Percentiles rank a stretch among this genome's conserved stretches.
phyloP scores from a whole-genome alignment of 1,284 basidiomycete species.

The Psilocybe mexicana region DNA sequence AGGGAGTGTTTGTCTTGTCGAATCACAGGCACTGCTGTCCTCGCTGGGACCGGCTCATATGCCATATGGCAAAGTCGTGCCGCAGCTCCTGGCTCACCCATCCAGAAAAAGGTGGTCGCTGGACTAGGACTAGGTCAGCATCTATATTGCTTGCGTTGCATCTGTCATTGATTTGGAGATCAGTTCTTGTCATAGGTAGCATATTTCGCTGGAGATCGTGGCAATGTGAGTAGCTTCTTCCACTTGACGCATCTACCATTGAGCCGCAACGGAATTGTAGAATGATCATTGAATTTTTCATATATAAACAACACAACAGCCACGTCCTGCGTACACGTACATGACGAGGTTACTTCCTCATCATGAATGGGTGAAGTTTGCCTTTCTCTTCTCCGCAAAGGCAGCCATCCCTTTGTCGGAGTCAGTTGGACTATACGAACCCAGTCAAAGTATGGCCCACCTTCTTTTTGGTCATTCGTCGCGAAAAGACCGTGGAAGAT shows the following conservation, averaged over 20 bases:
- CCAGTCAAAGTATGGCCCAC: conserved; percentile 41
- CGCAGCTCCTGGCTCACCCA: conserved; percentile 44
- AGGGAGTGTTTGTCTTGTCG: conserved; percentile 52
- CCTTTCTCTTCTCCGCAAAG: conserved; percentile 96
- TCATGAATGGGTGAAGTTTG: conserved; percentile 73
- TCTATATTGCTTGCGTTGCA: not conserved
- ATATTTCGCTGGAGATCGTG: conserved; percentile 42
- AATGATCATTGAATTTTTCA: not conserved
- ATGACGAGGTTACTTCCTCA: not conserved
- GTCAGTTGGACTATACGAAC: conserved; percentile 6
- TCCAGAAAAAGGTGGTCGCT: conserved; percentile 47
- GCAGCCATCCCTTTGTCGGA: conserved; percentile 79
- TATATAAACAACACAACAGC: not conserved
- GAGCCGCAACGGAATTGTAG: not conserved
- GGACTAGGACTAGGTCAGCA: conserved; percentile 48
- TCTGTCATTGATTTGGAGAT: not conserved
- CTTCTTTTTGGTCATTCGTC: conserved; percentile 97
- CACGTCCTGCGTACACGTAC: not conserved
- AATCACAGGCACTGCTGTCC: conserved; percentile 49
- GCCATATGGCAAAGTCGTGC: conserved; percentile 50
- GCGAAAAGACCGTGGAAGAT: conserved; percentile 94
- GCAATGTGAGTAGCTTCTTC: conserved; percentile 15
- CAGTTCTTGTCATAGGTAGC: conserved; percentile 40
- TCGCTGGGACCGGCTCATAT: conserved; percentile 50
- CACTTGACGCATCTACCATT: not conserved